Evolutionary conservation across 352 stramenopile species (phyloP), one percentile per base, ranked within the genome.

Genomic region (Phytophthora capsici): DNA sequence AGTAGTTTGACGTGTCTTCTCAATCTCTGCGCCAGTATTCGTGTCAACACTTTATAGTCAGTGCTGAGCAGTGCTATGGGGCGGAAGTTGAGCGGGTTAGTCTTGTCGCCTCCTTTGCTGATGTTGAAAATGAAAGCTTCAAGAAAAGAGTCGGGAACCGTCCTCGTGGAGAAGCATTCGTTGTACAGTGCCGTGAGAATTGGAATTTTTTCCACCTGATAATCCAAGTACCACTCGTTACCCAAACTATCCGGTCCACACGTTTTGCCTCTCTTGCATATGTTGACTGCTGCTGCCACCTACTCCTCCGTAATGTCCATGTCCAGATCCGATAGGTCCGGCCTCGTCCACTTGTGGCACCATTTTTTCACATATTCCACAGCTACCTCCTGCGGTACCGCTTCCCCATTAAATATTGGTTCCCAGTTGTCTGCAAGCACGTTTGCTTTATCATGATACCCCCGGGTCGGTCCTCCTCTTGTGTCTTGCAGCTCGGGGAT

Each of bases 11-110:
- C 44, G 12, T 51, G 17, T 17, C 6, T 14, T 0, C 56, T 2
- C 4, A 64, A 16, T 25, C 55, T 20, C 25, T n/a, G 36, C 3
- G 55, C 56, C 13, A 64, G 9, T 8, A 64, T 51, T 12, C 45
- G 22, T 7, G 56, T 64, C 9, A 46, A 36, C 0, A 64, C 12
- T 10, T 64, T 64, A 14, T 64, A 57, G 36, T 46, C 46, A 0
- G 46, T 37, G 10, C 51, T 64, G 0, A 64, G 26, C 9, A 57
- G n/a, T 2, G 34, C 46, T 28, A 48, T 57, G 13, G 46, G 13
- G 8, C 43, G 28, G 32, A 47, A 46, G 13, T 62, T 62, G 1
- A 28, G 1, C 26, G 54, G 30, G n/a, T n/a, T n/a, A n/a, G n/a
- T n/a, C n/a, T n/a, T n/a, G n/a, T n/a, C n/a, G n/a, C n/a, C n/a